Percentiles rank a stretch among this genome's conserved stretches.
These are phyloP conservation scores for Vitis hybrid DNA, from an alignment of 177 flowering plant species.

Conservation along the genomic window DNA sequence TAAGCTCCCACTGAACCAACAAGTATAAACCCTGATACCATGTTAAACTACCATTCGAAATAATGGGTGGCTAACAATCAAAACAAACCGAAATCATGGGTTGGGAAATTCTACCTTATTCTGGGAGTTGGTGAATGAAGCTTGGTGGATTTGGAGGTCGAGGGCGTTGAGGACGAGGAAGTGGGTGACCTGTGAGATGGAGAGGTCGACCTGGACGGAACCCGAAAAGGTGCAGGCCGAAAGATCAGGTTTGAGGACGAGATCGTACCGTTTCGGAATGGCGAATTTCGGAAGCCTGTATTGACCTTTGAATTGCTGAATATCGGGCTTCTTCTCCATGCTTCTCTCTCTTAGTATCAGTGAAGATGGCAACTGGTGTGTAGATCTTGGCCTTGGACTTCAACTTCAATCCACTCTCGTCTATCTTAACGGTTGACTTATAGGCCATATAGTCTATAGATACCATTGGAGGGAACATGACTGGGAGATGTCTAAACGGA, in stretches of 20 bases:
- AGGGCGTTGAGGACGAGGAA: constrained; percentile 64
- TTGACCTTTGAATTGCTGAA: constrained; percentile 55
- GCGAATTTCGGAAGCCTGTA: constrained; percentile 58
- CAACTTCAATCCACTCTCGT: neutral
- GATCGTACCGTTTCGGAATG: constrained; percentile 60
- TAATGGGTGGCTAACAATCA: too few species aligned
- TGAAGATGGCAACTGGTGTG: neutral
- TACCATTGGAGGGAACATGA: too few species aligned
- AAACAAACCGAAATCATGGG: too few species aligned
- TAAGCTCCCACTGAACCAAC: neutral
- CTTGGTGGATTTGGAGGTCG: constrained; percentile 32
- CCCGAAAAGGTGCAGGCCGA: constrained; percentile 56
- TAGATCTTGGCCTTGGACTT: neutral
- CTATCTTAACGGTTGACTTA: neutral
- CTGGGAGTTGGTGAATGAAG: constrained; percentile 23
- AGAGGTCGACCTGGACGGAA: constrained; percentile 36
- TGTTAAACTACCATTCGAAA: too few species aligned
- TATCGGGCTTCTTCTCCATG: constrained; percentile 15
- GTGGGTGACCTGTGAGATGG: constrained; percentile 35
- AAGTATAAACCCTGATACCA: too few species aligned
- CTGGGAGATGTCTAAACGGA: too few species aligned
- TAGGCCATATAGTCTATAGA: neutral
- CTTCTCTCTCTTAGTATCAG: neutral
- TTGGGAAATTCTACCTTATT: constrained; percentile 18
- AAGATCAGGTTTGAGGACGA: constrained; percentile 54